phyloP scores from a whole-genome alignment of 1,284 basidiomycete species.

The Spongispora temasekensis region DNA sequence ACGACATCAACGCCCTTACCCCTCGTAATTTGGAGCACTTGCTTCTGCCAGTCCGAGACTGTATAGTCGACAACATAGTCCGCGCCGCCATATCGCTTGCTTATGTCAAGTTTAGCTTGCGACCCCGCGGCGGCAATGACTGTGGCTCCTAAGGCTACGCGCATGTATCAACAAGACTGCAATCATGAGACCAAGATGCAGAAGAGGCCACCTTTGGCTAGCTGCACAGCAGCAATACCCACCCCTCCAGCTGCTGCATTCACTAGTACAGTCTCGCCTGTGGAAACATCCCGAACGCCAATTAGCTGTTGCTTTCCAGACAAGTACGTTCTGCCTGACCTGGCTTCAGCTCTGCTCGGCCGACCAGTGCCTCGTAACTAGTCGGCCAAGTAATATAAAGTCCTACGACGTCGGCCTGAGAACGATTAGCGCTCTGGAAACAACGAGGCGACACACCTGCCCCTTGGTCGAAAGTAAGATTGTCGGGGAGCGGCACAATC shows the following conservation, averaged over 20 bases:
- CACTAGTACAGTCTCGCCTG: slow-evolving; percentile 87
- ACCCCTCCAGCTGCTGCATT: slow-evolving; percentile 93
- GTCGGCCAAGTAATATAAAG: slow-evolving; percentile 88
- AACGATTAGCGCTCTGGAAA: slow-evolving; percentile 39
- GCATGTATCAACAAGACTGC: slow-evolving; percentile 5
- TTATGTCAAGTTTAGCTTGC: slow-evolving; percentile 66
- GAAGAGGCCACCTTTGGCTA: slow-evolving; percentile 70
- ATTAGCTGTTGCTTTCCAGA: slow-evolving; percentile 12
- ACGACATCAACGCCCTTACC: slow-evolving; percentile 88
- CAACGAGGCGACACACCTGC: slow-evolving; percentile 39
- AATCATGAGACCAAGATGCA: too few species aligned
- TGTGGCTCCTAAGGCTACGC: slow-evolving; percentile 68
- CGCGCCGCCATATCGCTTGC: slow-evolving; percentile 67
- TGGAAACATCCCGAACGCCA: slow-evolving; percentile 4
- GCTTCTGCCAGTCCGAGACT: slow-evolving; percentile 70
- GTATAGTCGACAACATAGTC: slow-evolving; percentile 73
- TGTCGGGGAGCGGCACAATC: slow-evolving; percentile 61
- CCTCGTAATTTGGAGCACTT: slow-evolving; percentile 70
- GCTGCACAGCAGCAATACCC: slow-evolving; percentile 87
- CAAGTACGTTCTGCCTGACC: slow-evolving; percentile 42
- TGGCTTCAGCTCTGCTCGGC: slow-evolving; percentile 75
- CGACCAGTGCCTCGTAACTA: slow-evolving; percentile 85
- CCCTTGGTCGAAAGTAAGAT: slow-evolving; percentile 69
- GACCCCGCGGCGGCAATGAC: slow-evolving; percentile 82
- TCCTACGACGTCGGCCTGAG: slow-evolving; percentile 39